Conservation (phyloP, 176 grass and related monocot species). For the Bolboschoenus planiculmis region DNA sequence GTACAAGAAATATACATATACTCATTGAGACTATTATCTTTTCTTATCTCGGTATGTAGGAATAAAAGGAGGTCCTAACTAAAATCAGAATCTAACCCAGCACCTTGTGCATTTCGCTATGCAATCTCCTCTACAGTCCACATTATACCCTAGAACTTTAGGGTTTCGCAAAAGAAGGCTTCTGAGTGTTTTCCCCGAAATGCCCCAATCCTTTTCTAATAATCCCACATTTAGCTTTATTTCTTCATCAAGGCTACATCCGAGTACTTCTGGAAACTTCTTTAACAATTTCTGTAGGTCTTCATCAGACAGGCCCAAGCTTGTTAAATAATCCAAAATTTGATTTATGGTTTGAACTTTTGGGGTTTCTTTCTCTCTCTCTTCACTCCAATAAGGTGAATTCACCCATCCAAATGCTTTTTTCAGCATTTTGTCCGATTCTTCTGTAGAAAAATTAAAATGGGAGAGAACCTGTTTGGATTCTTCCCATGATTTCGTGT, state of each 20-base stretch:
- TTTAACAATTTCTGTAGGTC: slow-evolving; percentile 77
- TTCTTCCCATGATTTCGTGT: slow-evolving; percentile 58
- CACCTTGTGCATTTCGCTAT: slow-evolving; percentile 78
- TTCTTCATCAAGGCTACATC: slow-evolving; percentile 64
- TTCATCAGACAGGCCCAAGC: slow-evolving; percentile 55
- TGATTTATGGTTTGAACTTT: slow-evolving; percentile 28
- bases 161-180: slow-evolving; percentile 83
- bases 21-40: not conserved
- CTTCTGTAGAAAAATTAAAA: slow-evolving; percentile 50
- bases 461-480: slow-evolving; percentile 41
- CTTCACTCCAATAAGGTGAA: slow-evolving; percentile 83
- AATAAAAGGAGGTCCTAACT: not conserved
- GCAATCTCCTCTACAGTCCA: slow-evolving; percentile 89
- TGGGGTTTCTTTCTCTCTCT: slow-evolving; percentile 52
- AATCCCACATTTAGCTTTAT: slow-evolving; percentile 58
- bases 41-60: not conserved
- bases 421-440: slow-evolving; percentile 51
- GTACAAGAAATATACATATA: not conserved
- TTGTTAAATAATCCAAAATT: slow-evolving; percentile 49
- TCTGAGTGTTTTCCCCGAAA: slow-evolving; percentile 58
- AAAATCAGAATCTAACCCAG: slow-evolving; percentile 75
- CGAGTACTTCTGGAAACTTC: slow-evolving; percentile 92
- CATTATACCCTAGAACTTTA: slow-evolving; percentile 81
- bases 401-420: slow-evolving; percentile 88
- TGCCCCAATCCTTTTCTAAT: slow-evolving; percentile 82